Percentiles rank a stretch among this genome's conserved stretches.
Conservation (phyloP, 2,329 filamentous ascomycete genomes). For the Septoria linicola region DNA sequence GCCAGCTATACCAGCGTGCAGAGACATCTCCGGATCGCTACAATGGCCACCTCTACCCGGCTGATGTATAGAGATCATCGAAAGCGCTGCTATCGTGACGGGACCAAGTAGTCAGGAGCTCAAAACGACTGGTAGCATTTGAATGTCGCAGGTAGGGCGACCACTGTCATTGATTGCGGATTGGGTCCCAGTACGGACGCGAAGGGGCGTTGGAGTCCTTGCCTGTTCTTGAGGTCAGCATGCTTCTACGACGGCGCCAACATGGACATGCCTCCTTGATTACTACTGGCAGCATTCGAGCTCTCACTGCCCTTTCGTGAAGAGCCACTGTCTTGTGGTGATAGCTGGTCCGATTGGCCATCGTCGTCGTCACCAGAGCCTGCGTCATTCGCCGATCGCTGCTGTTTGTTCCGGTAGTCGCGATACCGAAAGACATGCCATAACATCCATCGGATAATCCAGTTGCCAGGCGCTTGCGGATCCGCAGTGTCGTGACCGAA, state of each 20-base stretch:
- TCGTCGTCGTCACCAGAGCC: constrained; percentile 7
- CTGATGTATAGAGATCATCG: no score
- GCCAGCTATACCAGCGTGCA: no score
- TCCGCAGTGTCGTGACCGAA: constrained; percentile 40
- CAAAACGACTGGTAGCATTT: no score
- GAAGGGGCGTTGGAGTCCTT: constrained; percentile 1
- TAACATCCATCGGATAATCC: constrained; percentile 51
- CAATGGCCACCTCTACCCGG: no score
- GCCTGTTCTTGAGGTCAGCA: constrained; percentile 4
- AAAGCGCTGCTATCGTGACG: no score
- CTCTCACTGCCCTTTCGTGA: constrained; percentile 11
- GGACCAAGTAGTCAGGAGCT: no score
- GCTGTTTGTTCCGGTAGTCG: constrained; percentile 41
- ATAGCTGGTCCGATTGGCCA: constrained; percentile 1
- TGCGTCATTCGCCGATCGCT: constrained; percentile 14
- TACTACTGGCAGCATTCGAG: constrained; percentile 6
- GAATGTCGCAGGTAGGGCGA: no score
- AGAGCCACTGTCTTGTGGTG: constrained; percentile 4
- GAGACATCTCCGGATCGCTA: no score
- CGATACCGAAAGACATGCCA: constrained; percentile 51
- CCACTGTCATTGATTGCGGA: constrained; percentile 19
- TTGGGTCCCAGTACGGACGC: constrained; percentile 21
- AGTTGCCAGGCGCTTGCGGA: constrained; percentile 45
- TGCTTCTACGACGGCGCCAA: background rate
- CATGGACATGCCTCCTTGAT: constrained; percentile 3